A percentile compares a stretch with the other conserved stretches of the same genome.
phyloP scores from a whole-genome alignment of 139 green algal species.

The Prasinococcaceae sp. region DNA sequence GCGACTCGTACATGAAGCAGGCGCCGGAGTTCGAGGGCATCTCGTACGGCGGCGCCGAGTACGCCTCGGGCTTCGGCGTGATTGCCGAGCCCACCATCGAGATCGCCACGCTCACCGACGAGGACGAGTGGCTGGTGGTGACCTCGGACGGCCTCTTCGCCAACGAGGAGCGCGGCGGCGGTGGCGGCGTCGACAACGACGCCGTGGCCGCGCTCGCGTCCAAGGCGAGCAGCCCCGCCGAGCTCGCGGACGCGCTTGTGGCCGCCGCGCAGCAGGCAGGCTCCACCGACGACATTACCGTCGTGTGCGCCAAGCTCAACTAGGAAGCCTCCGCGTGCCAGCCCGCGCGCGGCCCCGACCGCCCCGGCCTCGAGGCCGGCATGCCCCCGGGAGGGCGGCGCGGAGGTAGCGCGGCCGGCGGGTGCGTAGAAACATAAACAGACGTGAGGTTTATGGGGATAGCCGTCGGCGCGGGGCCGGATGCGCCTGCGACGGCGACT shows the following conservation, averaged over 20 bases:
- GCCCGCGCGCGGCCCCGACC: too few relatives aligned
- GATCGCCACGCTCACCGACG: conserved; percentile 14
- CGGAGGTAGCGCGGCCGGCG: too few relatives aligned
- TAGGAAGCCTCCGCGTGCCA: too few relatives aligned
- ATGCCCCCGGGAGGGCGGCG: too few relatives aligned
- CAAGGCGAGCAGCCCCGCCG: conserved; percentile 5
- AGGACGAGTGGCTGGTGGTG: conserved; percentile 55
- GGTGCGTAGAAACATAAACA: too few relatives aligned
- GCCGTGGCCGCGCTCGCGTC: conserved; percentile 23
- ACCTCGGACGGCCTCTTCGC: conserved; percentile 70
- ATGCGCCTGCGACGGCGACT: too few relatives aligned
- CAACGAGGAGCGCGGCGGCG: conserved; percentile 68
- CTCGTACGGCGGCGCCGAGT: conserved; percentile 23
- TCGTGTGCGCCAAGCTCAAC: too few relatives aligned
- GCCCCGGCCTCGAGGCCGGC: too few relatives aligned
- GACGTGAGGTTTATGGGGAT: too few relatives aligned
- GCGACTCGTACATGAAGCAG: conserved; percentile 85
- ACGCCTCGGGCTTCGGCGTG: conserved; percentile 32
- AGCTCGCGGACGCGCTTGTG: conserved; percentile 30
- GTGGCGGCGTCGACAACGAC: conserved; percentile 63
- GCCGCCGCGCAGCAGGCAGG: conserved; percentile 35
- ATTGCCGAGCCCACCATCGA: conserved; percentile 14
- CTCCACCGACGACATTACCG: conserved; percentile 64
- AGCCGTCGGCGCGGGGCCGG: too few relatives aligned
- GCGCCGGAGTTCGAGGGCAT: conserved; percentile 78